Conservation (phyloP, 176 grass and related monocot genomes). For the Lolium perenne region DNA sequence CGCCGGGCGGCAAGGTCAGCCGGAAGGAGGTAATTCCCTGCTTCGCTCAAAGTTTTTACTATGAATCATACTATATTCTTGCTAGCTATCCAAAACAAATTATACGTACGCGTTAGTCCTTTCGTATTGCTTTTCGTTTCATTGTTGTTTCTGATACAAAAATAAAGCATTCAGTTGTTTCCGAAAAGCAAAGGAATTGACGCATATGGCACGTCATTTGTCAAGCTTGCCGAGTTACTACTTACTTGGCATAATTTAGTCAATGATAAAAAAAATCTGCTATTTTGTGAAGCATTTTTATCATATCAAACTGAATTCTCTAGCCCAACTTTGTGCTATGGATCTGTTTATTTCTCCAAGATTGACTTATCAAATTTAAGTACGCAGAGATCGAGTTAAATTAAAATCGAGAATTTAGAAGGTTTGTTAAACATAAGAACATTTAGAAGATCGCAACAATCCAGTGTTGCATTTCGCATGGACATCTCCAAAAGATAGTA, state of each 20-base stretch:
- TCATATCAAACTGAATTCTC: no score
- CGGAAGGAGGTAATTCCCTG: conserved; percentile 65
- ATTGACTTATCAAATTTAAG: no score
- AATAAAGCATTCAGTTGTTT: neutral
- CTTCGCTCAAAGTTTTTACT: neutral
- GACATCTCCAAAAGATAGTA: neutral
- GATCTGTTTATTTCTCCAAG: no score
- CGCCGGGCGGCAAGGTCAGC: conserved; percentile 45
- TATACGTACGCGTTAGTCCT: neutral
- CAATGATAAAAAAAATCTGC: no score
- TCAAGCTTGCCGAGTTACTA: neutral
- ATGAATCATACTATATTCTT: neutral
- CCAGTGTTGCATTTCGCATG: neutral
- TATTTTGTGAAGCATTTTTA: no score
- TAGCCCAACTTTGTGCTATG: no score
- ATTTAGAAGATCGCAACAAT: neutral
- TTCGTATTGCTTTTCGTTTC: neutral
- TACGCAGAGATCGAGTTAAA: no score
- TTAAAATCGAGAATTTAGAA: no score
- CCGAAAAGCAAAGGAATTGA: neutral
- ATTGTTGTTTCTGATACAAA: neutral
- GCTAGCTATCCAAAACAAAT: neutral
- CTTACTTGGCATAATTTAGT: no score
- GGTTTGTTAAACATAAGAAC: no score
- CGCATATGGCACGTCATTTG: neutral